Evolutionary conservation across 208 protist genomes (phyloP).

Genomic region (Crithidia acanthocephali): DNA sequence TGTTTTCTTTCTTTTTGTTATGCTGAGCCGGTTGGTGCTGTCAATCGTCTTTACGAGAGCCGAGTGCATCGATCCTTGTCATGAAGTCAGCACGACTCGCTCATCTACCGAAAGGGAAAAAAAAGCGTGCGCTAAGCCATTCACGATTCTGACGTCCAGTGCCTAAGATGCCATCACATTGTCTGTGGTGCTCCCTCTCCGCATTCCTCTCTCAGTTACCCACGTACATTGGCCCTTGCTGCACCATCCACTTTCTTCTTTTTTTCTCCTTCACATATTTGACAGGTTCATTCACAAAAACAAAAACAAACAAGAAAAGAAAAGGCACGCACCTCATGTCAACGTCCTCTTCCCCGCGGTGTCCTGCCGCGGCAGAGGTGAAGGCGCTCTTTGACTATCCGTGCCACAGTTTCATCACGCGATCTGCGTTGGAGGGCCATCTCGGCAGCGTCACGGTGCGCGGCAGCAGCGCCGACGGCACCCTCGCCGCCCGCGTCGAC

Average conservation of each 20-base stretch:
- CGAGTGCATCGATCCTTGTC: not conserved
- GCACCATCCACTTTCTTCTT: too few species aligned
- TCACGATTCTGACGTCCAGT: too few species aligned
- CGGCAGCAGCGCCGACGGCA: constrained; percentile 3
- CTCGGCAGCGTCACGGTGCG: constrained; percentile 2
- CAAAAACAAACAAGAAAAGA: too few species aligned
- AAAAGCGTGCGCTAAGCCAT: too few species aligned
- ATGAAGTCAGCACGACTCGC: not conserved
- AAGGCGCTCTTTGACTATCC: constrained; percentile 16
- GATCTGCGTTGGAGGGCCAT: constrained; percentile 6
- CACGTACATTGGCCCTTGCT: too few species aligned
- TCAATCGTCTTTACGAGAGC: not conserved
- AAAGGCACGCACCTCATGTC: not conserved
- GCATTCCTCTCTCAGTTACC: too few species aligned
- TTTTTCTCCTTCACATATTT: too few species aligned
- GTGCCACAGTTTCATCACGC: constrained; percentile 16
- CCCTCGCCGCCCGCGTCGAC: constrained; percentile 1
- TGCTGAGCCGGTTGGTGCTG: too few species aligned
- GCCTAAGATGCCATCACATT: too few species aligned
- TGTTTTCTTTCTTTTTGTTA: too few species aligned
- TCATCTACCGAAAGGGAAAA: not conserved
- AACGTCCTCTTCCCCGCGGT: not conserved
- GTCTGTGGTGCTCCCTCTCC: too few species aligned
- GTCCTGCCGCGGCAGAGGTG: not conserved
- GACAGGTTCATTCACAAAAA: too few species aligned